Base-by-base conservation (phyloP, 1,284 basidiomycete genomes). In the Marasmius oreades region DNA sequence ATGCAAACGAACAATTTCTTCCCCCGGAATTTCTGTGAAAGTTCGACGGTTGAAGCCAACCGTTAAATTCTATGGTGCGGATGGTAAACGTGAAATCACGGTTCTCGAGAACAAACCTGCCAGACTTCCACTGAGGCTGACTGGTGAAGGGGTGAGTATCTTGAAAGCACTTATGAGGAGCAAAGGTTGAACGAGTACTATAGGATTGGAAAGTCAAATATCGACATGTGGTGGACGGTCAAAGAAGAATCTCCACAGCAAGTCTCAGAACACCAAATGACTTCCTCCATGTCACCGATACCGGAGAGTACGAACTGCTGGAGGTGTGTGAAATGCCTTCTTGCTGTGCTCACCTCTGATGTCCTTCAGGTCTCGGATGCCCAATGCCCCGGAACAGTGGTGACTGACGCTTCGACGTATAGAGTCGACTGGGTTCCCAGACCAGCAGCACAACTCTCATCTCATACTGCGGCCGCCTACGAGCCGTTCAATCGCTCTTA, bases 41-140 rank as follows among this genome's bases (percentile, higher is more conserved):
- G 92, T 98, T n/a, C 84, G 90, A 63, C 78, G 93, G 55, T 79
- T 89, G 14, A 88, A 90, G 85, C 93, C 96, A 2, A 95, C 90
- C 1, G 93, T 81, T 20, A 87, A 86, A 64, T 97, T 98, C 73
- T 92, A 91, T 65, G 82, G 87, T 39, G 80, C 80, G 60, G 70
- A 74, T 11, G 73, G 75, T 33, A 74, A 81, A 59, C 81, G 85
- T 7, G 77, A 79, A 43, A 71, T 87, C 7, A 82, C 85, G 3
- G 81, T 95, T 42, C 78, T 93, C n/a, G 89, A 96, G 64, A 84
- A 89, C 44, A 86, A 92, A 58, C 73, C 75, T 43, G 88, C 86
- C 0, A 81, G 75, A 23, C 77, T 95, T 6, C 92, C 93, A 18
- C 71, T 96, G 56, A 82, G 93, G 34, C 74, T 98, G 50, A 94